A percentile compares a stretch with the other conserved stretches of the same genome.
phyloP scores from a whole-genome alignment of 2,329 filamentous ascomycete species.

The Curvularia sp. region DNA sequence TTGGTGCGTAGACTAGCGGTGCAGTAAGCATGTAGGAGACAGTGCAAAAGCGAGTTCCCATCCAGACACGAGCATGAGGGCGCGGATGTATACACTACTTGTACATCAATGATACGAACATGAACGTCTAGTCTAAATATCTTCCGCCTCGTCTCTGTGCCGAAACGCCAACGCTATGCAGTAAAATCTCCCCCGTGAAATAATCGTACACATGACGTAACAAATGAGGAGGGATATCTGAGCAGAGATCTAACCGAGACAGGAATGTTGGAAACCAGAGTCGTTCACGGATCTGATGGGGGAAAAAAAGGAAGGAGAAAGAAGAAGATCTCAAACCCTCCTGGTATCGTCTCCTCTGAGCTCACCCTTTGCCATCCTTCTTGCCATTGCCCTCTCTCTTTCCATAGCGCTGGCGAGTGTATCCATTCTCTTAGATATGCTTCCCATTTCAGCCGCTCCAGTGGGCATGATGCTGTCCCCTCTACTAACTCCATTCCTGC shows the following conservation, averaged over 20 bases:
- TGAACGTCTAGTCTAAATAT: conserved; percentile 4
- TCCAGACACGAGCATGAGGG: neutral
- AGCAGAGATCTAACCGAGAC: conserved; percentile 29
- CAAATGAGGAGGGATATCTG: conserved; percentile 29
- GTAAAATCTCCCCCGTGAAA: conserved; percentile 2
- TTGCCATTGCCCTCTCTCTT: conserved; percentile 37
- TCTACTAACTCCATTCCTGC: conserved; percentile 32
- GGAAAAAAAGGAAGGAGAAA: neutral
- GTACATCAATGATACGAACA: conserved; percentile 1
- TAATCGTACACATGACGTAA: conserved; percentile 9
- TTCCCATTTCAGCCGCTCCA: conserved; percentile 24
- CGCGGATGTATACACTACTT: conserved; percentile 7
- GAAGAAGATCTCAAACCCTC: conserved; percentile 14
- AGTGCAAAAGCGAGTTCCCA: neutral
- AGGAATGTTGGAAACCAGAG: conserved; percentile 3
- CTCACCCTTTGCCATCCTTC: conserved; percentile 40
- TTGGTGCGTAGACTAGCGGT: conserved; percentile 55
- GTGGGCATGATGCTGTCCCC: conserved; percentile 24
- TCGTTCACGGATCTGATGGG: conserved; percentile 3
- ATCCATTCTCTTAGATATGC: conserved; percentile 32
- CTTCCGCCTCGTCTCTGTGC: neutral
- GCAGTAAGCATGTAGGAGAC: neutral
- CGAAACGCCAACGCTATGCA: conserved; percentile 38
- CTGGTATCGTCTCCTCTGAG: conserved; percentile 31
- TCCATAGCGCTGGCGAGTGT: conserved; percentile 37